Percentiles rank a stretch among this genome's conserved stretches.
Conservation (phyloP, 164 flowering plant genomes). For the Kalanchoe fedtschenkoi region DNA sequence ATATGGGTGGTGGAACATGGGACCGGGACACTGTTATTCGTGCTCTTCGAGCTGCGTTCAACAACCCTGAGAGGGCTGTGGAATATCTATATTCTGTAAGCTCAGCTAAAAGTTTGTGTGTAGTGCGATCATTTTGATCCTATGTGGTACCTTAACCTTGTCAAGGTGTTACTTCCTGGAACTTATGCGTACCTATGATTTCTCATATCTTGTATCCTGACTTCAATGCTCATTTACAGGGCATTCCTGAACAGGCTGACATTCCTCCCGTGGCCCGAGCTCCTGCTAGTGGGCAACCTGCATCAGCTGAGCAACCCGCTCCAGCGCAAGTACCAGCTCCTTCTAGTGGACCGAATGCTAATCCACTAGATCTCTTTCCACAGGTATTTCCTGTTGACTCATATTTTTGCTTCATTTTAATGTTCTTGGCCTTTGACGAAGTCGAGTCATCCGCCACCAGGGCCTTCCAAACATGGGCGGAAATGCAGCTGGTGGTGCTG, state of each 20-base stretch:
- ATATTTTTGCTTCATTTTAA: conserved; percentile 1
- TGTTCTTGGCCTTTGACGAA: not conserved
- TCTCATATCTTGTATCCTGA: not conserved
- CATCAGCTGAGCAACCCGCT: conserved; percentile 44
- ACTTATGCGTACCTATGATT: not conserved
- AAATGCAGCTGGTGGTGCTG: conserved; percentile 49
- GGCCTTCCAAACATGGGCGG: conserved; percentile 72
- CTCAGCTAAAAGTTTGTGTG: not conserved
- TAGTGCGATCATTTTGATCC: not conserved
- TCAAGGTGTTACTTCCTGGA: too few species aligned
- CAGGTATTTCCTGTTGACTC: conserved; percentile 37
- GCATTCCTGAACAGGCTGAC: conserved; percentile 85
- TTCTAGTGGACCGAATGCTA: conserved; percentile 81
- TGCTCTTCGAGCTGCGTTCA: conserved; percentile 91
- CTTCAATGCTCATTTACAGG: conserved; percentile 26
- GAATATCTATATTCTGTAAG: conserved; percentile 89
- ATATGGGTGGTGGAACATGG: conserved; percentile 97
- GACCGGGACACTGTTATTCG: conserved; percentile 84
- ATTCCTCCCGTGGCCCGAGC: conserved; percentile 47
- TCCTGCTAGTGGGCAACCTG: conserved; percentile 35
- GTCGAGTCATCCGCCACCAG: conserved; percentile 24
- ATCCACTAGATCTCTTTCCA: conserved; percentile 88
- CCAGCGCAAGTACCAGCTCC: conserved; percentile 53
- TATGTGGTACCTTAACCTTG: too few species aligned
- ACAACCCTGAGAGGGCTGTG: conserved; percentile 96